Percentiles rank a stretch among this genome's conserved stretches.
These are phyloP conservation scores for Dipodascus geniculatus DNA, from an alignment of 805 yeast species.

Conservation along the genomic window DNA sequence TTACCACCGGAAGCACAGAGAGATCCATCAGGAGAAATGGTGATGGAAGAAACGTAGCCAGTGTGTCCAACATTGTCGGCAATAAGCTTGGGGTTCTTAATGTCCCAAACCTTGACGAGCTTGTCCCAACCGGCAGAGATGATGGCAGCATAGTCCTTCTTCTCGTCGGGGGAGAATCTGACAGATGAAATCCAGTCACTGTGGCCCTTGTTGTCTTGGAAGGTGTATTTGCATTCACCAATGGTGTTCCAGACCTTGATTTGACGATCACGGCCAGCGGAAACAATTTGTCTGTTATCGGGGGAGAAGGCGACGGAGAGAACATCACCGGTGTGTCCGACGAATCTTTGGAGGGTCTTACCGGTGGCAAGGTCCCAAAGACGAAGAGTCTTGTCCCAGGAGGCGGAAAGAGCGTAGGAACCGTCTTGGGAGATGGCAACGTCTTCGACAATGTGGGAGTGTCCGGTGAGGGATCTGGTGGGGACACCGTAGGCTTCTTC, in stretches of 20 bases:
- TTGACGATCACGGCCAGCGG: constrained; percentile 98
- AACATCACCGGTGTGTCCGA: constrained; percentile 97
- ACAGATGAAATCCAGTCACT: constrained; percentile 98
- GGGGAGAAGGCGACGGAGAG: constrained; percentile 92
- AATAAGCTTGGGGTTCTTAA: constrained; percentile 67
- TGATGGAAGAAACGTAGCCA: constrained; percentile 94
- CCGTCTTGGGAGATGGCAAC: constrained; percentile 97
- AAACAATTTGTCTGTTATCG: constrained; percentile 94
- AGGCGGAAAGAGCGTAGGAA: constrained; percentile 93
- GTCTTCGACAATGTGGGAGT: constrained; percentile 98
- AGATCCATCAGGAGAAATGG: constrained; percentile 99
- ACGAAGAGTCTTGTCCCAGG: constrained; percentile 99
- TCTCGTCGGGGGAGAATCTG: constrained; percentile 75
- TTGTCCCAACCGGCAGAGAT: constrained; percentile 99
- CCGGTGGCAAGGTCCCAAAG: constrained; percentile 96
- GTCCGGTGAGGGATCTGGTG: constrained; percentile 94
- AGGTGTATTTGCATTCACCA: constrained; percentile 92
- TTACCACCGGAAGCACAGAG: constrained; percentile 99
- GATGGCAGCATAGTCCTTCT: constrained; percentile 51
- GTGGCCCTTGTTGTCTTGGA: constrained; percentile 64
- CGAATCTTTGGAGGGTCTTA: constrained; percentile 87
- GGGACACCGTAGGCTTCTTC: constrained; percentile 97
- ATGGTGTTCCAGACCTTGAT: constrained; percentile 98
- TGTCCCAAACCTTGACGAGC: constrained; percentile 96
- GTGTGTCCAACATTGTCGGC: constrained; percentile 99